Percentiles rank a stretch among this genome's conserved stretches.
These are phyloP conservation scores for Akebia trifoliata DNA, from an alignment of 164 flowering plant genomes.

Conservation along the genomic window DNA sequence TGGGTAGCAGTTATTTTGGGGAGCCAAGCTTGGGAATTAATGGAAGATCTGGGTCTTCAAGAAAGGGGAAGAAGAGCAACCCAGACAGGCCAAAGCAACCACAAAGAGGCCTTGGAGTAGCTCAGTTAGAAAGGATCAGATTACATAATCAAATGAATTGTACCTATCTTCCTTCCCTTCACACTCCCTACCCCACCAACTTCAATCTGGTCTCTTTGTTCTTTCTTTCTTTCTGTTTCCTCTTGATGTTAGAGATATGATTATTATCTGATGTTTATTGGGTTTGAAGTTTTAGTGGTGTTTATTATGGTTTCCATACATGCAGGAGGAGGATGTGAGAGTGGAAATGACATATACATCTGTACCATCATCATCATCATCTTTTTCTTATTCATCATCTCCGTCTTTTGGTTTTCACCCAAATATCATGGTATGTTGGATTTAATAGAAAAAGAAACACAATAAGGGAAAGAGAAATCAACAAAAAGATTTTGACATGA, in stretches of 20 bases:
- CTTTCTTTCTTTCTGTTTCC: no score
- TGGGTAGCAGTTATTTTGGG: conserved; percentile 60
- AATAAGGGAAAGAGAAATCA: no score
- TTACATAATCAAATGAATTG: conserved; percentile 57
- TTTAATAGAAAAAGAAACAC: no score
- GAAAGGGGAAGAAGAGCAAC: conserved; percentile 61
- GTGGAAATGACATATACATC: conserved; percentile 36
- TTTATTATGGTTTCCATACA: neutral
- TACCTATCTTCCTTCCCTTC: conserved; percentile 27
- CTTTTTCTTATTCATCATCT: conserved; percentile 25
- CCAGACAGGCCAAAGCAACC: conserved; percentile 89
- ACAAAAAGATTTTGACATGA: no score
- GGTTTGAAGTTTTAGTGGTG: no score
- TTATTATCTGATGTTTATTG: no score
- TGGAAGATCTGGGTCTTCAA: conserved; percentile 48
- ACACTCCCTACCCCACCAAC: conserved; percentile 11
- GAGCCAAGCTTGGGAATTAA: conserved; percentile 50
- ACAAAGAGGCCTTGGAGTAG: conserved; percentile 94
- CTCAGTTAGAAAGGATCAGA: conserved; percentile 92
- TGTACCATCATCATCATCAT: no score
- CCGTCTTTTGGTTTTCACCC: conserved; percentile 41
- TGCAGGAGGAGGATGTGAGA: conserved; percentile 39
- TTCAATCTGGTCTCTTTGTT: conserved; percentile 34
- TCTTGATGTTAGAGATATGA: no score
- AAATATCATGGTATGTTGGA: conserved; percentile 38